Evolutionary conservation across 345 rosid genomes (phyloP).

Genomic region (Citropsis articulata): DNA sequence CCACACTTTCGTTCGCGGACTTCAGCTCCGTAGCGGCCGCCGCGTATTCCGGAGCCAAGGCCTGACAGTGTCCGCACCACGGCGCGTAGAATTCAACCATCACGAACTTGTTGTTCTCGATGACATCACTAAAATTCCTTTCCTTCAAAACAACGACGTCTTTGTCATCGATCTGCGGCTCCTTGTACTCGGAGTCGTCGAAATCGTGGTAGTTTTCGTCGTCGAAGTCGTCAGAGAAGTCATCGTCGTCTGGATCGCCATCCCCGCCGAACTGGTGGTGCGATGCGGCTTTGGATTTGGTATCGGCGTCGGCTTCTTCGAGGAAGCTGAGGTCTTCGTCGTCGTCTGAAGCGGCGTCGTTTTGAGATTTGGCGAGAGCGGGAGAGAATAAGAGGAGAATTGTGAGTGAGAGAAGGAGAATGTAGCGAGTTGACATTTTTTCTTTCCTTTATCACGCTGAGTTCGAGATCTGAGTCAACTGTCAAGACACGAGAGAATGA

Average conservation of each 20-base stretch:
- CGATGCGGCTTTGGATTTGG: constrained; percentile 21
- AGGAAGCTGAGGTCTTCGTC: constrained; percentile 50
- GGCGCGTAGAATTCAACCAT: constrained; percentile 99
- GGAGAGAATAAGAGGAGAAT: constrained; percentile 52
- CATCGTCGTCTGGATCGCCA: constrained; percentile 23
- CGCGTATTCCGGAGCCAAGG: constrained; percentile 95
- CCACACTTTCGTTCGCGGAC: constrained; percentile 43
- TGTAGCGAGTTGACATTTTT: constrained; percentile 43
- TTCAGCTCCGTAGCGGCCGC: constrained; percentile 96
- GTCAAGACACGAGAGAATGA: not conserved
- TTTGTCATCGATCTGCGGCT: constrained; percentile 73
- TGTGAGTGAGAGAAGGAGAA: constrained; percentile 43
- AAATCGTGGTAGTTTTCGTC: constrained; percentile 54
- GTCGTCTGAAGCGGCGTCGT: constrained; percentile 13
- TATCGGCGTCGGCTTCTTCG: constrained; percentile 40
- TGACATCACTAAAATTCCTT: constrained; percentile 66
- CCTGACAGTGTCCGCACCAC: constrained; percentile 98
- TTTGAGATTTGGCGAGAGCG: constrained; percentile 32
- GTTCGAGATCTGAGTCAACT: constrained; percentile 20
- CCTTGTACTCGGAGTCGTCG: constrained; percentile 55
- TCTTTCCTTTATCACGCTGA: not conserved
- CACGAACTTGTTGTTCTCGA: constrained; percentile 65
- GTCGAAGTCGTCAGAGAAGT: constrained; percentile 31
- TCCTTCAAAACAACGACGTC: constrained; percentile 85
- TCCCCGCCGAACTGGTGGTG: not conserved